These are phyloP conservation scores for Linnemannia hyalina DNA, from an alignment of 192 early-diverging fungal species.

Conservation along the genomic window DNA sequence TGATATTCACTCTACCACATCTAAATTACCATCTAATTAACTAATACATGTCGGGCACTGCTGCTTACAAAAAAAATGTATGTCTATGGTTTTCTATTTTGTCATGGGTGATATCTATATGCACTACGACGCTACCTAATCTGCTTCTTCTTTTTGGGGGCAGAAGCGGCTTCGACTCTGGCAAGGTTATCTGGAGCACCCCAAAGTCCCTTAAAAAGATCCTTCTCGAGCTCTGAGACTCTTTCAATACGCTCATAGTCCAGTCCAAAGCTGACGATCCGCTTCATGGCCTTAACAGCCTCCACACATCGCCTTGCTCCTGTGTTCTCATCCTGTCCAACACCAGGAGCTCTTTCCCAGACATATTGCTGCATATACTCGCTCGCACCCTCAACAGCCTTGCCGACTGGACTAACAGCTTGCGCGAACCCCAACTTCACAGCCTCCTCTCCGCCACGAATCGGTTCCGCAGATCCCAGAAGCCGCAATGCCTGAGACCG, in stretches of 20 bases:
- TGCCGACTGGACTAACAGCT: conserved; percentile 25
- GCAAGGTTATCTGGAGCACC: conserved; percentile 48
- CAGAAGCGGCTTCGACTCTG: conserved; percentile 38
- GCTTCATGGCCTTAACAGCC: conserved; percentile 68
- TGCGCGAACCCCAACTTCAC: conserved; percentile 60
- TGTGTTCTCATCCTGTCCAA: not conserved
- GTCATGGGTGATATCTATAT: not conserved
- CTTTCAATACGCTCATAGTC: conserved; percentile 44
- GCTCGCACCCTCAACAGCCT: conserved; percentile 32
- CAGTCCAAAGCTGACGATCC: conserved; percentile 48
- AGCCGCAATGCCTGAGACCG: conserved; percentile 61
- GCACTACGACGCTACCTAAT: not conserved
- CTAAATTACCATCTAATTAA: not conserved
- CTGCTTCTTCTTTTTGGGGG: conserved; percentile 26
- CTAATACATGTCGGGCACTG: conserved; percentile 5
- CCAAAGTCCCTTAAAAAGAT: conserved; percentile 45
- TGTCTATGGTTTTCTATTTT: conserved; percentile 9
- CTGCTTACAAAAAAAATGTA: not conserved
- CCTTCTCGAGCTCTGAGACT: conserved; percentile 45
- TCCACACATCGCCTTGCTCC: conserved; percentile 53
- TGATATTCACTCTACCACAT: not conserved
- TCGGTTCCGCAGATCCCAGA: conserved; percentile 57
- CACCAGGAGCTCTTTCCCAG: conserved; percentile 29
- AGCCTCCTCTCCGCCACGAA: conserved; percentile 52
- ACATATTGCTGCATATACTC: conserved; percentile 61